Conservation (phyloP, 148 eudicot genomes). For the Rhododendron henanense region DNA sequence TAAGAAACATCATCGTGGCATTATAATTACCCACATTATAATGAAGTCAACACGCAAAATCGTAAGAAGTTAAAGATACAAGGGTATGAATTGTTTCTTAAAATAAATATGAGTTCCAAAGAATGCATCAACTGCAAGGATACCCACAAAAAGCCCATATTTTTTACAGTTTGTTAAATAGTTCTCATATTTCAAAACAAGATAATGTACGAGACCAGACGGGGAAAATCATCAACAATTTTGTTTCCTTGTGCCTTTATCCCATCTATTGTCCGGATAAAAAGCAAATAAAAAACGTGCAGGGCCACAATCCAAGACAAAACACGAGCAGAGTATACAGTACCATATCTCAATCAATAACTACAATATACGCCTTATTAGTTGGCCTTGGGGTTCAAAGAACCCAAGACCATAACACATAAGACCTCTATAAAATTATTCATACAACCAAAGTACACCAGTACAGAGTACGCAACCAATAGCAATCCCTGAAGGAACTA, state of each 20-base stretch:
- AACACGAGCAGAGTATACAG: background rate
- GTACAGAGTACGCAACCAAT: background rate
- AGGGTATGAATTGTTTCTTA: background rate
- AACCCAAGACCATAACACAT: background rate
- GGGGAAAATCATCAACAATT: background rate
- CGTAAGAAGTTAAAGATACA: background rate
- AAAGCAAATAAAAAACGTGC: background rate
- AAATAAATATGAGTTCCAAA: background rate
- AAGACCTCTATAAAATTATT: background rate
- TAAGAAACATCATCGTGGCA: too few species aligned
- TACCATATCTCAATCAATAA: background rate
- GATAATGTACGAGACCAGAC: background rate
- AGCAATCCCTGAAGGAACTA: background rate
- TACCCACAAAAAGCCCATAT: background rate
- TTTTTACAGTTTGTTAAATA: background rate
- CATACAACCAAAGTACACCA: background rate
- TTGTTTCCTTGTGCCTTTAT: background rate
- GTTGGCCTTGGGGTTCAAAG: background rate
- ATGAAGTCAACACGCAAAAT: background rate
- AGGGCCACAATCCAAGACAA: background rate
- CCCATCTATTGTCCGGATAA: background rate
- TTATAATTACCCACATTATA: background rate
- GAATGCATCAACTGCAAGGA: background rate
- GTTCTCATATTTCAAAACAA: background rate
- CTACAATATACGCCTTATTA: background rate